Percentiles rank a stretch among this genome's conserved stretches.
phyloP scores from a whole-genome alignment of 306 rosid genomes.

The Purshia tridentata region DNA sequence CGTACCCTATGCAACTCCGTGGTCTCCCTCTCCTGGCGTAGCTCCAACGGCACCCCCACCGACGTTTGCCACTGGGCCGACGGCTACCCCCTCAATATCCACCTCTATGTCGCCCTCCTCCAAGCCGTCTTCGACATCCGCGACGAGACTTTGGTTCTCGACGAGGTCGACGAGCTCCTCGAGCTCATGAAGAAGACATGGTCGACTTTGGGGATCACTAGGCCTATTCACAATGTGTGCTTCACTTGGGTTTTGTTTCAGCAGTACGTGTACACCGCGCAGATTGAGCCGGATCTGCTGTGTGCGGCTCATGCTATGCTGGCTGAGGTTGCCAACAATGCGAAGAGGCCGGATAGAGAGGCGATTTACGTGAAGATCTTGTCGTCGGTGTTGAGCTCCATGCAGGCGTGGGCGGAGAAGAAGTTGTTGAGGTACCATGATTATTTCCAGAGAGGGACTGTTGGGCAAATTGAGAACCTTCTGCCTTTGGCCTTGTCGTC shows the following conservation, averaged over 20 bases:
- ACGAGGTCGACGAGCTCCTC: slow-evolving; percentile 86
- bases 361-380: slow-evolving; percentile 54
- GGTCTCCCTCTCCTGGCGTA: slow-evolving; percentile 87
- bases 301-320: slow-evolving; percentile 78
- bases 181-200: slow-evolving; percentile 90
- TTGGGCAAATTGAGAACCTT: slow-evolving; percentile 64
- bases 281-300: slow-evolving; percentile 71
- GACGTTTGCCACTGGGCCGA: slow-evolving; percentile 98
- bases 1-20: slow-evolving; percentile 81
- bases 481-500: slow-evolving; percentile 74
- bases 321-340: slow-evolving; percentile 71
- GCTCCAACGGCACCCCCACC: slow-evolving; percentile 64
- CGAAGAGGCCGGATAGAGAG: slow-evolving; percentile 63
- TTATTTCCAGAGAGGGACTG: slow-evolving; percentile 61
- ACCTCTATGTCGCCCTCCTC: slow-evolving; percentile 67
- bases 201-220: slow-evolving; percentile 71
- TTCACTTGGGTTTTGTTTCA: slow-evolving; percentile 87
- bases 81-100: slow-evolving; percentile 79
- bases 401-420: slow-evolving; percentile 78
- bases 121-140: slow-evolving; percentile 70
- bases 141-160: slow-evolving; percentile 84
- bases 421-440: slow-evolving; percentile 70
- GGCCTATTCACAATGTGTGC: slow-evolving; percentile 67
- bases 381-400: slow-evolving; percentile 60
- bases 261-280: slow-evolving; percentile 69